These are phyloP conservation scores for Dryadomyces sulphureus DNA, from an alignment of 2,329 filamentous ascomycete genomes.

Conservation along the genomic window DNA sequence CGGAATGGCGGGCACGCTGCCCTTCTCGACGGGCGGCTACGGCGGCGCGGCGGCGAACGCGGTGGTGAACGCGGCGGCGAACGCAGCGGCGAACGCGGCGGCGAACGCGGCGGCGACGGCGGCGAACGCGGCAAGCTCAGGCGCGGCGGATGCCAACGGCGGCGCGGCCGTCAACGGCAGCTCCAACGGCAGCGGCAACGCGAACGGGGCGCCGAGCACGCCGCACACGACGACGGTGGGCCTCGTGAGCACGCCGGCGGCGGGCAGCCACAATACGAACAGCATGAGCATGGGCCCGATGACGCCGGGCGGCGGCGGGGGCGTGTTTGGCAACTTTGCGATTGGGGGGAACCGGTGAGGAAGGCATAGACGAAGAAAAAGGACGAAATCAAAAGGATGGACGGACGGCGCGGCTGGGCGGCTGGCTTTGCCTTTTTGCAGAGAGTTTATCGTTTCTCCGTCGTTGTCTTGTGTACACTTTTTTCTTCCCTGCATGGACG, in stretches of 20 bases:
- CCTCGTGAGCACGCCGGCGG: conserved; percentile 50
- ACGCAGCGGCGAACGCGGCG: not conserved
- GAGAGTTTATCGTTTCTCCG: conserved; percentile 2
- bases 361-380: not conserved
- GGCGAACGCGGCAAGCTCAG: not conserved
- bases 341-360: conserved; percentile 20
- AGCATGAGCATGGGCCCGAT: conserved; percentile 50
- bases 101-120: not conserved
- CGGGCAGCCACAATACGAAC: conserved; percentile 43
- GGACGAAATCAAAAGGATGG: too few species aligned
- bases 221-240: conserved; percentile 47
- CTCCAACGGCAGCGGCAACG: conserved; percentile 19
- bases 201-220: conserved; percentile 29
- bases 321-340: conserved; percentile 61
- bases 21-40: conserved; percentile 4
- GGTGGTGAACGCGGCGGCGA: not conserved
- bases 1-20: conserved; percentile 15
- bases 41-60: not conserved
- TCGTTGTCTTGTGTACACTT: conserved; percentile 1
- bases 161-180: conserved; percentile 23
- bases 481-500: not conserved
- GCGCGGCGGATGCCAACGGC: conserved; percentile 7
- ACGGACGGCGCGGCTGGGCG: not conserved
- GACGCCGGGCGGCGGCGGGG: conserved; percentile 63
- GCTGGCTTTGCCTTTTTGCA: conserved; percentile 5